Conservation (phyloP, 257 asterid species). For the Ajuga chamaepitys region DNA sequence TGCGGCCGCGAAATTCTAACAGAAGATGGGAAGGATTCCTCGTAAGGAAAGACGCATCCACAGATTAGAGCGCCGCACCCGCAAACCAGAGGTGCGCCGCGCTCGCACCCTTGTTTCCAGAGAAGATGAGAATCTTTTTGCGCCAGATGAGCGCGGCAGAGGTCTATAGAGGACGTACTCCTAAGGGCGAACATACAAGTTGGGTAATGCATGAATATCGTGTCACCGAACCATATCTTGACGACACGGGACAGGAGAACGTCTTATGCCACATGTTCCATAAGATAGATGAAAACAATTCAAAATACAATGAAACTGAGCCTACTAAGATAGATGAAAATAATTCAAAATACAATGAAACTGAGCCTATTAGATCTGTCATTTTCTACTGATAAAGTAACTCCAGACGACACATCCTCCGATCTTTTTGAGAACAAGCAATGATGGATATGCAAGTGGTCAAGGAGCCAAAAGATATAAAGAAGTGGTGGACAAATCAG, state of each 20-base stretch:
- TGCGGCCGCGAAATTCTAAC: no score
- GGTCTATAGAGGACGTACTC: slow-evolving; percentile 82
- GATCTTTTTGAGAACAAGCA: slow-evolving; percentile 36
- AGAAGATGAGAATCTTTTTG: no score
- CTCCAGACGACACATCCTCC: slow-evolving; percentile 55
- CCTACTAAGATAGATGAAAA: no score
- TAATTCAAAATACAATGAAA: slow-evolving; percentile 34
- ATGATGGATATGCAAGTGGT: slow-evolving; percentile 18
- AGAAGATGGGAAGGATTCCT: no score
- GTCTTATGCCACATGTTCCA: slow-evolving; percentile 70
- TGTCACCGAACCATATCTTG: slow-evolving; percentile 74
- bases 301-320: no score
- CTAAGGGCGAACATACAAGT: slow-evolving; percentile 69
- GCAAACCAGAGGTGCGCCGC: no score
- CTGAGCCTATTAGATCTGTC: slow-evolving; percentile 29
- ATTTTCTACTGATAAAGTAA: slow-evolving; percentile 40
- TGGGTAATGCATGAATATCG: slow-evolving; percentile 93
- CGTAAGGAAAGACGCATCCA: no score
- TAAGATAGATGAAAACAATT: slow-evolving; percentile 43
- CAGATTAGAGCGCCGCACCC: no score
- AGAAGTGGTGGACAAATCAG: slow-evolving; percentile 25
- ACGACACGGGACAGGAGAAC: slow-evolving; percentile 81
- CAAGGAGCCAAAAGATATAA: slow-evolving; percentile 32
- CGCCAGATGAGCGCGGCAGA: no score
- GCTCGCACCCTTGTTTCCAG: no score